Conservation (phyloP, 805 yeast species). For the Pichia kluyveri region DNA sequence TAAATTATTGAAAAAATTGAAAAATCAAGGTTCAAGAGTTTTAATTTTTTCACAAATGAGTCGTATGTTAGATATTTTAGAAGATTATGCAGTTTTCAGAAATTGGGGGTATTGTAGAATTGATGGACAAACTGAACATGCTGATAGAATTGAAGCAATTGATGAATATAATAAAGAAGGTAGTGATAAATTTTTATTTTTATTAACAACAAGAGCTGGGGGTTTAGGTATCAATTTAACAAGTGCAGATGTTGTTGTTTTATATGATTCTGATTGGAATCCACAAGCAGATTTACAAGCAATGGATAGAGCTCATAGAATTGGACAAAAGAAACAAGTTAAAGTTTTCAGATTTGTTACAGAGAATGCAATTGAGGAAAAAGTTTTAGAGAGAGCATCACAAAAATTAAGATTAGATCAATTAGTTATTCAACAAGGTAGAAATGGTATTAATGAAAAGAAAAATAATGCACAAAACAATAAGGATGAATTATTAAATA, state of each 20-base stretch:
- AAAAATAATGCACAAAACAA: conserved; percentile 34
- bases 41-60: conserved; percentile 80
- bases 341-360: conserved; percentile 71
- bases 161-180: conserved; percentile 76
- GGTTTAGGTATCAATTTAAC: conserved; percentile 82
- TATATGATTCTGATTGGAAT: conserved; percentile 81
- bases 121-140: conserved; percentile 77
- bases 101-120: conserved; percentile 67
- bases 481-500: conserved; percentile 65
- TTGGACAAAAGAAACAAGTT: conserved; percentile 80
- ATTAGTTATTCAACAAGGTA: conserved; percentile 73
- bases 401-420: conserved; percentile 74
- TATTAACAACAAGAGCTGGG: conserved; percentile 81
- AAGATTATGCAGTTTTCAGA: conserved; percentile 68
- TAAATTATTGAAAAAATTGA: conserved; percentile 50
- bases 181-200: conserved; percentile 61
- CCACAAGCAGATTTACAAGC: conserved; percentile 88
- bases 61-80: conserved; percentile 69
- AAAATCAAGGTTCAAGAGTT: conserved; percentile 66
- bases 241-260: conserved; percentile 67
- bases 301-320: conserved; percentile 85
- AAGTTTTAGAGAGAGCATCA: conserved; percentile 72
- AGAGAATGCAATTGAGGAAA: conserved; percentile 78
- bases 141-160: conserved; percentile 64
- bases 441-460: conserved; percentile 14